These are phyloP conservation scores for Lepraria neglecta DNA, from an alignment of 495 filamentous ascomycete genomes.

Conservation along the genomic window DNA sequence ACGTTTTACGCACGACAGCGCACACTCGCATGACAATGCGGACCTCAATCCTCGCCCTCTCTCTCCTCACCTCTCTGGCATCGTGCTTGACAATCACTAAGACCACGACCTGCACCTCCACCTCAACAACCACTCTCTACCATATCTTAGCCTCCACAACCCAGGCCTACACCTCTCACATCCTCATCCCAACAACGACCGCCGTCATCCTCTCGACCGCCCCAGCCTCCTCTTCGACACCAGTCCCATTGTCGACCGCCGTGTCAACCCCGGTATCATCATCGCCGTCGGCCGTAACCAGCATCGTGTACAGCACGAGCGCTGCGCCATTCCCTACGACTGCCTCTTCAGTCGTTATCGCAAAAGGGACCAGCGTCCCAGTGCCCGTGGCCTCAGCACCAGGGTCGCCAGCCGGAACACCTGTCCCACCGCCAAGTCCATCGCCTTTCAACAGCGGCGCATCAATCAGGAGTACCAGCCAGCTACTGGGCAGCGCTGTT, in stretches of 20 bases:
- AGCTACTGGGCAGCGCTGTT: not conserved
- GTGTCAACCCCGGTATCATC: not conserved
- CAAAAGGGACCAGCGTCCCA: not conserved
- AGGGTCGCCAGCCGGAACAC: not conserved
- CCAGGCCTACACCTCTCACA: conserved; percentile 14
- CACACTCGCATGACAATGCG: conserved; percentile 10
- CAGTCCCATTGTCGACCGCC: conserved; percentile 3
- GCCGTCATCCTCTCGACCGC: not conserved
- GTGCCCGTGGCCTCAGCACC: not conserved
- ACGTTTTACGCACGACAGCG: conserved; percentile 10
- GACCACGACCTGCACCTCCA: conserved; percentile 20
- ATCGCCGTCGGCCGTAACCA: not conserved
- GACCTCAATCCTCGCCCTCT: conserved; percentile 12
- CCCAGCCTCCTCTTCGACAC: not conserved
- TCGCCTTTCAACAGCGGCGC: conserved; percentile 12
- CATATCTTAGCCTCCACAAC: conserved; percentile 16
- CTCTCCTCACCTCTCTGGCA: conserved; percentile 10
- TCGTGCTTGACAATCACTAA: conserved; percentile 8
- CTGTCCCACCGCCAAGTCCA: conserved; percentile 1
- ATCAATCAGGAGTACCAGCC: conserved; percentile 1
- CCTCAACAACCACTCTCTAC: conserved; percentile 20
- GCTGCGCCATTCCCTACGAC: conserved; percentile 14
- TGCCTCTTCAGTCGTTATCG: not conserved
- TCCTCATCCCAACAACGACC: not conserved
- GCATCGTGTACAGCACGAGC: conserved; percentile 11